Base-by-base conservation (phyloP, 805 yeast genomes). In the Candida germanica region DNA sequence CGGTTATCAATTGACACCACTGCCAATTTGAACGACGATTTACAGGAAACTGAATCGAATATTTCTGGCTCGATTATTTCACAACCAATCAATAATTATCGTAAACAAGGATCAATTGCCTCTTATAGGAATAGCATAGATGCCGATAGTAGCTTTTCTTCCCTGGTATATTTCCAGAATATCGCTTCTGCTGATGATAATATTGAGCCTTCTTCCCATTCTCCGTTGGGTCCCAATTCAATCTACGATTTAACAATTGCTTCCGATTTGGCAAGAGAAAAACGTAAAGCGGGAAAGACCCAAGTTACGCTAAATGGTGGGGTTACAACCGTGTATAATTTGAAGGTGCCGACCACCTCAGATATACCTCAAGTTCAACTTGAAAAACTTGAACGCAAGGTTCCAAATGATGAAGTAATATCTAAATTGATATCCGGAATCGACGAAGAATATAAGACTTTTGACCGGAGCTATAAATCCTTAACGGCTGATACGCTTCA, bases 311-410 rank as follows among this genome's bases (percentile, higher is more conserved):
- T 68, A 24, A 65, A 66, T 46, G 72, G 71, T 5, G 69, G 77
- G 0, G 54, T 64, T 5, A 70, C 70, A 7, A 56, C 75, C 2
- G 54, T 66, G 8, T 44, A 51, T 21, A 72, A 71, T 45, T 53
- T 83, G 17, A 65, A 66, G 26, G 72, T 77, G 6, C 98, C 98
- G 0, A 82, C 96, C 0, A 66, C 75, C 1, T 71, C 73, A 33
- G 98, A 93, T 51, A 91, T 91, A 8, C 96, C 97, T 0, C 87
- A 82, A 16, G 81, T 87, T 8, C 78, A 73, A 31, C 64, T 91
- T 26, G 40, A 49, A 48, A 56, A 63, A 24, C 50, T 67, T 18
- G 44, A 50, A 8, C 31, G 44, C 7, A 57, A 53, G 35, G 59
- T 59, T 2, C 25, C 52, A 15, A 46, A 46, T 17, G 44, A 48